Base-by-base conservation (phyloP, 164 flowering plant species). In the Dillenia turbinata region DNA sequence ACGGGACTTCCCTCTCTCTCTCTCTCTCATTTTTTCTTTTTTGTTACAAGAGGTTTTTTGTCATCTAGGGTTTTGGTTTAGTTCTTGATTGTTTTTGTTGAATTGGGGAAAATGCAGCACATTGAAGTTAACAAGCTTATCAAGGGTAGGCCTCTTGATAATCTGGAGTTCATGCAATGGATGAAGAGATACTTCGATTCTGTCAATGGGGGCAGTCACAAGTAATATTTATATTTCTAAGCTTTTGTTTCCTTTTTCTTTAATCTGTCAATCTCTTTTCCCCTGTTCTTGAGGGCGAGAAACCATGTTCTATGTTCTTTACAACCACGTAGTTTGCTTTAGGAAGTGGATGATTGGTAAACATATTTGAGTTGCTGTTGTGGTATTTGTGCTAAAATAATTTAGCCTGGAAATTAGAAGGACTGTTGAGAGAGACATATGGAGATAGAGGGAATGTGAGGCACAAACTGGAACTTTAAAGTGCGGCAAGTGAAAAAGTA, bases 111-210 rank as follows among this genome's bases (percentile, higher is more conserved):
- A 22, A 13, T 62, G 15, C 56, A 95, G 99, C 89, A 95, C 62
- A 88, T 95, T 1, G 99, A 95, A 71, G 99, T 95, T 69, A 92
- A 54, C 81, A 95, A 88, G 77, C 80, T 95, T 5, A 81, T 87
- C 57, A 95, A 95, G 66, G 92, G 96, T 60, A 84, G 99, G 70
- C 97, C 97, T 9, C 85, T 95, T 59, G 99, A 95, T 72, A 95
- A 95, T 67, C 73, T 95, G 84, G 97, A 92, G 76, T 88, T 95
- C 68, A 88, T 95, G 94, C 99, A 95, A 64, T 95, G 99, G 99
- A 82, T 92, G 99, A 95, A 95, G 74, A 78, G 82, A 51, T 95
- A 95, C 69, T 95, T 86, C 44, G 99, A 95, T 79, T 82, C 94
- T 11, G 87, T 83, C 22, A 86, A 78, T 56, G 92, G 93, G 44